Conservation (phyloP, 2,329 filamentous ascomycete species). For the Cladophialophora carrionii region DNA sequence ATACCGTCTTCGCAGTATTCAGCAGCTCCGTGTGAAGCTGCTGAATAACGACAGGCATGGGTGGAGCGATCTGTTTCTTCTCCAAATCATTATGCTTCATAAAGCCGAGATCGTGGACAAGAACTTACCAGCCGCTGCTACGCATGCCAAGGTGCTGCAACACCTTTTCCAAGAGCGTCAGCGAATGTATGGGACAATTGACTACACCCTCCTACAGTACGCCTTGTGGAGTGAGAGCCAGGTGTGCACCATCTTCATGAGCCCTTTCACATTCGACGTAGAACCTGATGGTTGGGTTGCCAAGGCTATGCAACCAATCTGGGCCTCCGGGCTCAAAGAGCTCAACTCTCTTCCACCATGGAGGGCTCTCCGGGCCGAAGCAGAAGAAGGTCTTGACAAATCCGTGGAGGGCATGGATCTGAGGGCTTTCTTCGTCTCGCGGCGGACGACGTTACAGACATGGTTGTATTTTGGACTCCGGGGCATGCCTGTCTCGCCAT, state of each 20-base stretch:
- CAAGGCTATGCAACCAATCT: neutral
- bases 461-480: neutral
- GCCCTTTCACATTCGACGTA: conserved; percentile 3
- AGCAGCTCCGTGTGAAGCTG: conserved; percentile 2
- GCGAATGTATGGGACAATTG: neutral
- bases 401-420: neutral
- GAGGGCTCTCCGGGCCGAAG: neutral
- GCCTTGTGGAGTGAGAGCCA: conserved; percentile 11
- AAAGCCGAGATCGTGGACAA: conserved; percentile 1
- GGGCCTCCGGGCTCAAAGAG: neutral
- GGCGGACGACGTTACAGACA: neutral
- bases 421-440: neutral
- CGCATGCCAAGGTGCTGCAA: too few species aligned
- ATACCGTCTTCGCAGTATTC: conserved; percentile 8
- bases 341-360: neutral
- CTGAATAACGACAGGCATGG: neutral
- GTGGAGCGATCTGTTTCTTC: neutral
- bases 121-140: too few species aligned
- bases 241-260: conserved; percentile 9
- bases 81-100: conserved; percentile 4
- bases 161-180: conserved; percentile 7
- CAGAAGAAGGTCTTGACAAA: neutral
- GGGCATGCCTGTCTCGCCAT: too few species aligned
- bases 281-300: neutral
- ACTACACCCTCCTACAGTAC: conserved; percentile 9